Base-by-base conservation (phyloP, 306 rosid species). In the Chamaecrista fasciculata region DNA sequence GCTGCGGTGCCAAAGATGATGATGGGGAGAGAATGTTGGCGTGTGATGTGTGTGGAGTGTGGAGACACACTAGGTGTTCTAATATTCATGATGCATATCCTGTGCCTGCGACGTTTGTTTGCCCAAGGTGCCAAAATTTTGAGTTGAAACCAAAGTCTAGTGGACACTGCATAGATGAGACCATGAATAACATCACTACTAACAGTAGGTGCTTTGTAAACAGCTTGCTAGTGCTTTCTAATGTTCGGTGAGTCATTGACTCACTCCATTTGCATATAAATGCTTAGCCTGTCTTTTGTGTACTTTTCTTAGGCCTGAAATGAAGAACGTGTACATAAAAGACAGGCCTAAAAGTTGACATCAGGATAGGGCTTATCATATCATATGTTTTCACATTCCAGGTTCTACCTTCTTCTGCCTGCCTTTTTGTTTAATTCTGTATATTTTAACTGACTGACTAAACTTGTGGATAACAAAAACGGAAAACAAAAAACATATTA, bases 11-110 rank as follows among this genome's bases (percentile, higher is more conserved):
- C 2, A 88, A 84, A 79, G 97, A 94, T 51, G 98, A 94, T 44
- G 98, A 94, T 49, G 98, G 98, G 26, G 98, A 94, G 85, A 85
- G 97, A 75, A 94, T 94, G 98, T 40, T 91, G 82, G 96, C 97
- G 11, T 94, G 98, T 42, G 98, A 94, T 70, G 12, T 62, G 4
- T 94, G 98, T 77, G 82, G 90, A 10, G 97, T 90, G 49, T 94
- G 97, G 98, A 85, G 78, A 57, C 98, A 94, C 81, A 94, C 97
- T 0, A 70, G 97, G 60, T 94, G 98, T 61, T 86, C 90, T 15
- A 91, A 80, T 46, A 94, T 91, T 50, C 79, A n/a, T 3, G 96
- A 91, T 71, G 72, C 80, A 0, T 91, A 87, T 49, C 73, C 82
- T 0, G 96, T 90, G 25, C 97, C 98, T 8, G 84, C 84, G 0